A percentile compares a stretch with the other conserved stretches of the same genome.
These are phyloP conservation scores for Ceratocystis cubensis DNA, from an alignment of 2,329 filamentous ascomycete species.

Conservation along the genomic window DNA sequence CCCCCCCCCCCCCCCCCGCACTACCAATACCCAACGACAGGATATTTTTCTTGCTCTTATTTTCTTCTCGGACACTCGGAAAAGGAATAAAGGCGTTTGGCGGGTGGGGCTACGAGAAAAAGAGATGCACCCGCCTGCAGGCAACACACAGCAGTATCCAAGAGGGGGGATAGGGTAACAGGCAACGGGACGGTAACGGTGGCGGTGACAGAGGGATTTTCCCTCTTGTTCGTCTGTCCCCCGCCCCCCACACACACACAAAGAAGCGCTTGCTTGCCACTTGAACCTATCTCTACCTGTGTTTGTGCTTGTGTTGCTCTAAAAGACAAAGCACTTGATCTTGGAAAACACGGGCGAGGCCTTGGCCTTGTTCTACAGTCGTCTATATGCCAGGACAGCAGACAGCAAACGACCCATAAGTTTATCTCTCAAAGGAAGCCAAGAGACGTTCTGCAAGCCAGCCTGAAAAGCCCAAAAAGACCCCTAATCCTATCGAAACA, in stretches of 20 bases:
- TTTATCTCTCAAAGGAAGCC: background rate
- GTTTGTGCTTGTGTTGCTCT: background rate
- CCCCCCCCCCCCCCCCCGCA: too few species aligned
- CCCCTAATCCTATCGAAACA: constrained; percentile 5
- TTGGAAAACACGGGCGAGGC: background rate
- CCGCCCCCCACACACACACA: background rate
- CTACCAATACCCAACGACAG: background rate
- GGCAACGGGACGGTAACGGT: background rate
- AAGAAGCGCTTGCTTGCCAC: too few species aligned
- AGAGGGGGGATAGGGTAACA: background rate
- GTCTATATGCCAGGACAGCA: background rate
- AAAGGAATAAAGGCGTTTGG: background rate
- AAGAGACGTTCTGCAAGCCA: background rate
- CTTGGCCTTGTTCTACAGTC: background rate
- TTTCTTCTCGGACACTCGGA: background rate
- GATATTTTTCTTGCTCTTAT: background rate
- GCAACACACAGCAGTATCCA: too few species aligned
- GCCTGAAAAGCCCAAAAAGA: background rate
- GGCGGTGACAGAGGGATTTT: background rate
- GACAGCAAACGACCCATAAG: background rate
- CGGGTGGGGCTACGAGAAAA: background rate
- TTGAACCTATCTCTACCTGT: background rate
- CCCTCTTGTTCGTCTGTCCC: background rate
- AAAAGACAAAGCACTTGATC: background rate
- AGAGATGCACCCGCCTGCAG: background rate